These are phyloP conservation scores for Colletotrichum echinochloae DNA, from an alignment of 2,329 filamentous ascomycete genomes.

Conservation along the genomic window DNA sequence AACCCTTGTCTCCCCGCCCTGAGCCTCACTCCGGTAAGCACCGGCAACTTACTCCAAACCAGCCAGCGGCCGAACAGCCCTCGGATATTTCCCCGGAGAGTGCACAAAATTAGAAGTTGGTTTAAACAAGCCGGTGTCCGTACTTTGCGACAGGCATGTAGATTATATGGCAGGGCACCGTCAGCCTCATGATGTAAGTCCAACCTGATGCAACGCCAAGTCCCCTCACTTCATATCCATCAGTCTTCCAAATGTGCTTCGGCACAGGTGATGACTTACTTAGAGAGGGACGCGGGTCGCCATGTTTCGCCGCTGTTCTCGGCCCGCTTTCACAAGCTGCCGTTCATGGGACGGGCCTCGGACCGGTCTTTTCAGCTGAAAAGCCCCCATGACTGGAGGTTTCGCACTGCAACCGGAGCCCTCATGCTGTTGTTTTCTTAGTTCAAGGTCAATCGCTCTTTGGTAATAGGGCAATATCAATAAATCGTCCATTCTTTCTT, in stretches of 20 bases:
- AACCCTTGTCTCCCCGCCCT: slow-evolving; percentile 31
- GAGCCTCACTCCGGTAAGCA: slow-evolving; percentile 31
- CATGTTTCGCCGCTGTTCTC: slow-evolving; percentile 21
- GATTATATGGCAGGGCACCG: not conserved
- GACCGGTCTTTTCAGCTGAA: slow-evolving; percentile 5
- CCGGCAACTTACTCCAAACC: slow-evolving; percentile 24
- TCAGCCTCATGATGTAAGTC: not conserved
- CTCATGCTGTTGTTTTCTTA: not conserved
- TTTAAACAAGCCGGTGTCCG: slow-evolving; percentile 2
- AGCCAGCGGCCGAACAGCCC: slow-evolving; percentile 22
- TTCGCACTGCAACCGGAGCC: not conserved
- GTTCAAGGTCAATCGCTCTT: not conserved
- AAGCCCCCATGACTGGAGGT: slow-evolving; percentile 3
- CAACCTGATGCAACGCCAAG: slow-evolving; percentile 27
- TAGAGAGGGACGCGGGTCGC: slow-evolving; percentile 11
- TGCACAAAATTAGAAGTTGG: slow-evolving; percentile 10
- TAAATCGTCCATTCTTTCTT: slow-evolving; percentile 32
- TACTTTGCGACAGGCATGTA: not conserved
- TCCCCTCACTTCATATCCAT: slow-evolving; percentile 1
- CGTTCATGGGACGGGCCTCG: slow-evolving; percentile 38
- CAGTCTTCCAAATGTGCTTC: slow-evolving; percentile 26
- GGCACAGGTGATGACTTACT: not conserved
- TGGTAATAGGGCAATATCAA: not conserved
- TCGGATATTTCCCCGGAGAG: slow-evolving; percentile 26
- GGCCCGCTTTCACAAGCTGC: slow-evolving; percentile 37